Conservation (phyloP, 2,329 filamentous ascomycete species). For the Metarhizium album region DNA sequence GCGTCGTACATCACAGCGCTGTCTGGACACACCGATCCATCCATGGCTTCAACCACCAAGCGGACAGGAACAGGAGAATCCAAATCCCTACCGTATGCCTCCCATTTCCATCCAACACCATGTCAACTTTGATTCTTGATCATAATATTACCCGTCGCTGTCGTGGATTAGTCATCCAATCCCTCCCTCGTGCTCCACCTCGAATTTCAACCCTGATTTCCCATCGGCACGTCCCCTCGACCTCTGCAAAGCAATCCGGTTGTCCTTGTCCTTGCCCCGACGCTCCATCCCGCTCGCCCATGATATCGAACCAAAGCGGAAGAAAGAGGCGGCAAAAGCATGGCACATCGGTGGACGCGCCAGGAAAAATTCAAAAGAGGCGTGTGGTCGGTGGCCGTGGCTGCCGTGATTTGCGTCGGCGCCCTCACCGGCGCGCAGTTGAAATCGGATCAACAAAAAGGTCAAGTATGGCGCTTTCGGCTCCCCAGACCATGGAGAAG, state of each 20-base stretch:
- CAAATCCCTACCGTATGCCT: no score
- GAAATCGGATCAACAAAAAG: slow-evolving; percentile 36
- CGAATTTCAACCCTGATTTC: no score
- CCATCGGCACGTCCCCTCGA: background rate
- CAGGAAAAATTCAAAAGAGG: slow-evolving; percentile 24
- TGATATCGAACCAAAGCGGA: slow-evolving; percentile 5
- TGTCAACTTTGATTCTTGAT: no score
- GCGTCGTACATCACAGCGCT: no score
- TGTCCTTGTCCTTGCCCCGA: background rate
- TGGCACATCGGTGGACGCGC: slow-evolving; percentile 15
- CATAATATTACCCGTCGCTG: no score
- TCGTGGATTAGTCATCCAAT: background rate
- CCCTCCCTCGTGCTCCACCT: no score
- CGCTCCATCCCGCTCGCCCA: slow-evolving; percentile 10
- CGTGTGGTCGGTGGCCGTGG: slow-evolving; percentile 32
- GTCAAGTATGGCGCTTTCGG: slow-evolving; percentile 22
- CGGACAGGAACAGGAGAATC: no score
- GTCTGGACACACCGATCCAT: no score
- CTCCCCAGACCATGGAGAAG: background rate
- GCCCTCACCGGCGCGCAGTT: slow-evolving; percentile 37
- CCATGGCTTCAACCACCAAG: no score
- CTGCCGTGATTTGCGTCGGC: slow-evolving; percentile 35
- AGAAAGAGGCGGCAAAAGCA: background rate
- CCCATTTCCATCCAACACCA: no score
- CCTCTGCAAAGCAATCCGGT: background rate